phyloP scores from a whole-genome alignment of 345 rosid genomes.

The Bretschneidera sinensis region DNA sequence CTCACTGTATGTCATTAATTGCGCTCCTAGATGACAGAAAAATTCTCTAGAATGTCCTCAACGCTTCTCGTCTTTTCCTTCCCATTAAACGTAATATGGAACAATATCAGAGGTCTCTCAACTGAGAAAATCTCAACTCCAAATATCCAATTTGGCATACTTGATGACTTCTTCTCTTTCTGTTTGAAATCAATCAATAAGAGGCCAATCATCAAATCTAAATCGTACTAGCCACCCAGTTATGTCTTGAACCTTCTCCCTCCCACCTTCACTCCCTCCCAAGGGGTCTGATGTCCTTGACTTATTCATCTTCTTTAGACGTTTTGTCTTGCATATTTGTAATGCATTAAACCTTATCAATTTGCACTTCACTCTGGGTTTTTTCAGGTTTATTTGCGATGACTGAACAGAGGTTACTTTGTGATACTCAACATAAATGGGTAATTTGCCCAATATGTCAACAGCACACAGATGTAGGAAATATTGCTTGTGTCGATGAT shows the following conservation, averaged over 20 bases:
- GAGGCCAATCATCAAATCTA: not conserved
- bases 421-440: slow-evolving; percentile 58
- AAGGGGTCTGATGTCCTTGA: not conserved
- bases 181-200: not conserved
- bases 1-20: no score
- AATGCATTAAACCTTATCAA: slow-evolving; percentile 7
- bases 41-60: no score
- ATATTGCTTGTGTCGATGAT: slow-evolving; percentile 81
- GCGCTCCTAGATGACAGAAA: not conserved
- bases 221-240: not conserved
- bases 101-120: no score
- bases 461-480: slow-evolving; percentile 77
- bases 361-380: slow-evolving; percentile 15
- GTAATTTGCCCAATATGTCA: slow-evolving; percentile 94
- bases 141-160: not conserved
- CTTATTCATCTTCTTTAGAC: not conserved
- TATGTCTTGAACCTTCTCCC: not conserved
- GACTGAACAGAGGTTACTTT: slow-evolving; percentile 54
- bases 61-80: not conserved
- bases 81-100: not conserved
- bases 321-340: not conserved
- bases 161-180: not conserved
- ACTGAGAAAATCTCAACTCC: not conserved
- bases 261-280: not conserved
- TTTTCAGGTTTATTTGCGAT: slow-evolving; percentile 67